Evolutionary conservation across 202 grass and related monocot species (phyloP).

Genomic region (Musa balbisiana): DNA sequence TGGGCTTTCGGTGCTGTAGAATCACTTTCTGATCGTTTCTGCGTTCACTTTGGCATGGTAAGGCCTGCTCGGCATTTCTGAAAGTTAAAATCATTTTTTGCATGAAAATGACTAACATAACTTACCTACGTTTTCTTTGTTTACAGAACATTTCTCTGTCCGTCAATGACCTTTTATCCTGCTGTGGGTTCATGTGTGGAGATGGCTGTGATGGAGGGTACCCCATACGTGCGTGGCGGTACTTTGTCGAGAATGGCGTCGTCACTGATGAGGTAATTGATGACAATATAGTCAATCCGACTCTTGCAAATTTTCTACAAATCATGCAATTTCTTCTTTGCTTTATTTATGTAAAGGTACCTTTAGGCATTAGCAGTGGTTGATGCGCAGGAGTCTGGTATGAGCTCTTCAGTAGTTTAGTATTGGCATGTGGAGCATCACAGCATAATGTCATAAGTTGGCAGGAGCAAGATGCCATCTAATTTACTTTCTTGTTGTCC

Average conservation of each 20-base stretch:
- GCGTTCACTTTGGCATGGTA: constrained; percentile 63
- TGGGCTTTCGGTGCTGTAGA: constrained; percentile 95
- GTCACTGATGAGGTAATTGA: constrained; percentile 71
- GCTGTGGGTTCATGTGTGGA: constrained; percentile 94
- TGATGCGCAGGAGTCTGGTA: too few relatives aligned
- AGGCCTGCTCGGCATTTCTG: neutral
- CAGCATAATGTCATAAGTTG: too few relatives aligned
- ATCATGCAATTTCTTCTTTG: too few relatives aligned
- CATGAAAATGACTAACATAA: neutral
- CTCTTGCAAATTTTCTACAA: neutral
- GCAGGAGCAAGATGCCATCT: too few relatives aligned
- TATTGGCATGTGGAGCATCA: too few relatives aligned
- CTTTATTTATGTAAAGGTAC: too few relatives aligned
- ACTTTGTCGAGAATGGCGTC: constrained; percentile 70
- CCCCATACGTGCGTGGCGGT: constrained; percentile 68
- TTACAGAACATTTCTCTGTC: constrained; percentile 81
- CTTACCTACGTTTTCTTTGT: constrained; percentile 13
- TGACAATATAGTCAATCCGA: neutral
- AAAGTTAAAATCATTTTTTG: neutral
- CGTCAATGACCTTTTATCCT: constrained; percentile 78
- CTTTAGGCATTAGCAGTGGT: too few relatives aligned
- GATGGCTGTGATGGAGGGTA: constrained; percentile 97
- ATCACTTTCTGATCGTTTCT: constrained; percentile 86
- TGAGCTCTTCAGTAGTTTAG: too few relatives aligned
- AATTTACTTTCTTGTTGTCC: too few relatives aligned